These are phyloP conservation scores for Russula olivacea DNA, from an alignment of 768 basidiomycete species.

Conservation along the genomic window DNA sequence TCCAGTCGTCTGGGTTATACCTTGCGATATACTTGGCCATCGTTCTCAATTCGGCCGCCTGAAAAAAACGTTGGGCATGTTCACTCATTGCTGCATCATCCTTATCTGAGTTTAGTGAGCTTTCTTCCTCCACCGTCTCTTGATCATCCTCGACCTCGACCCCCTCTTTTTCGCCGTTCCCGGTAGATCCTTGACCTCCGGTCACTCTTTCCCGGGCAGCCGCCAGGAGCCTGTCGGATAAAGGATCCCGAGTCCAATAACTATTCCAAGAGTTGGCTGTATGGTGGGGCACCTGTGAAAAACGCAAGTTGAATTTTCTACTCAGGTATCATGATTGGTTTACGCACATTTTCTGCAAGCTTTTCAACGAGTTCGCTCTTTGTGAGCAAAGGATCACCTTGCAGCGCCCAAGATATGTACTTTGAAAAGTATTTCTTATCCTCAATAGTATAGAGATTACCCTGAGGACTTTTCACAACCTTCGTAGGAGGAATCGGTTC, in stretches of 20 bases:
- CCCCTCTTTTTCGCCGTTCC: slow-evolving; percentile 27
- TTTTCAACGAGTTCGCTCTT: slow-evolving; percentile 49
- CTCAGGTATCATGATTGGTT: background rate
- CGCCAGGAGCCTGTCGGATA: slow-evolving; percentile 14
- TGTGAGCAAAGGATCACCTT: slow-evolving; percentile 46
- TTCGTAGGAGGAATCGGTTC: slow-evolving; percentile 61
- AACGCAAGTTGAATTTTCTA: background rate
- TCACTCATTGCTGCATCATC: slow-evolving; percentile 46
- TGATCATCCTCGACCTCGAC: slow-evolving; percentile 34
- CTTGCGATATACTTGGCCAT: slow-evolving; percentile 53
- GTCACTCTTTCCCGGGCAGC: slow-evolving; percentile 1
- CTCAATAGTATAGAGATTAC: slow-evolving; percentile 60
- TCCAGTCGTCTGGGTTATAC: slow-evolving; percentile 38
- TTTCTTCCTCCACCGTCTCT: slow-evolving; percentile 27
- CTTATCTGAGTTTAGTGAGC: slow-evolving; percentile 29
- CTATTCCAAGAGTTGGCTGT: slow-evolving; percentile 12
- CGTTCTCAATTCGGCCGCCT: slow-evolving; percentile 55
- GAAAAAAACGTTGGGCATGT: slow-evolving; percentile 44
- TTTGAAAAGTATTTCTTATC: slow-evolving; percentile 63
- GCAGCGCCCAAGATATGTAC: slow-evolving; percentile 57
- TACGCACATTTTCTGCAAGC: slow-evolving; percentile 51
- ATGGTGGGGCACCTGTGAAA: slow-evolving; percentile 24
- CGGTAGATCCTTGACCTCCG: background rate
- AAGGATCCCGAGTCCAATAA: slow-evolving; percentile 16
- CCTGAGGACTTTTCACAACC: slow-evolving; percentile 39